Percentiles rank a stretch among this genome's conserved stretches.
phyloP scores from a whole-genome alignment of 169 alveolate genomes.

The Eimeria maxima region DNA sequence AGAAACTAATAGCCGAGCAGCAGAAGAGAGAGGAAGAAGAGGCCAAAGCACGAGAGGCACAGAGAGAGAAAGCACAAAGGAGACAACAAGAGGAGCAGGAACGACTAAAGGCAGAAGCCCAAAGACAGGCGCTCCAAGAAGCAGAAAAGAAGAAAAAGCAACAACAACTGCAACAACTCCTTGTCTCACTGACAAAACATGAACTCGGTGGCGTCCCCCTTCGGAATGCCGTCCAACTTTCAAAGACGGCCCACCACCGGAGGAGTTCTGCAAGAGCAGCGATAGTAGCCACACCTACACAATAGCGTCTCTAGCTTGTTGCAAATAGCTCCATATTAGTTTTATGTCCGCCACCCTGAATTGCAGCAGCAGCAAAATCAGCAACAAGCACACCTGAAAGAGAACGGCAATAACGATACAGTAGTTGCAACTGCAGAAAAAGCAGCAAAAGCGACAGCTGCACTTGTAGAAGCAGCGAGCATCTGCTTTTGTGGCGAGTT shows the following conservation, averaged over 20 bases:
- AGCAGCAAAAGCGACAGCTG: neutral
- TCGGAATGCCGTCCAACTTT: neutral
- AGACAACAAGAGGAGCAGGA: conserved; percentile 2
- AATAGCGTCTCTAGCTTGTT: neutral
- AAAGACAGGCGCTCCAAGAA: neutral
- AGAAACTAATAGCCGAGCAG: neutral
- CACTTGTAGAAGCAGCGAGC: neutral
- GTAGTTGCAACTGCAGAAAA: too few relatives aligned
- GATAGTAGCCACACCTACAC: neutral
- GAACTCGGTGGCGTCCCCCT: conserved; percentile 36
- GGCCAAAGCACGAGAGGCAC: neutral
- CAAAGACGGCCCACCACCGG: neutral
- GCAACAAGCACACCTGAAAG: neutral
- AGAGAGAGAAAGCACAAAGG: neutral
- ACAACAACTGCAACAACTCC: neutral
- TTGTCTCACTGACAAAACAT: neutral
- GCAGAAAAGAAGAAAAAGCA: neutral
- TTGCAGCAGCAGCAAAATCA: neutral
- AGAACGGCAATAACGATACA: neutral
- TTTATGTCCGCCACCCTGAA: neutral
- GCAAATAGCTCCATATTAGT: neutral
- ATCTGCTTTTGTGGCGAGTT: neutral
- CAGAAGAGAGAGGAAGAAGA: neutral
- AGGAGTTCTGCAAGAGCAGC: neutral
- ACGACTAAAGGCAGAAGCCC: neutral